Percentiles rank a stretch among this genome's conserved stretches.
These are phyloP conservation scores for Quercus glauca DNA, from an alignment of 306 rosid species.

Conservation along the genomic window DNA sequence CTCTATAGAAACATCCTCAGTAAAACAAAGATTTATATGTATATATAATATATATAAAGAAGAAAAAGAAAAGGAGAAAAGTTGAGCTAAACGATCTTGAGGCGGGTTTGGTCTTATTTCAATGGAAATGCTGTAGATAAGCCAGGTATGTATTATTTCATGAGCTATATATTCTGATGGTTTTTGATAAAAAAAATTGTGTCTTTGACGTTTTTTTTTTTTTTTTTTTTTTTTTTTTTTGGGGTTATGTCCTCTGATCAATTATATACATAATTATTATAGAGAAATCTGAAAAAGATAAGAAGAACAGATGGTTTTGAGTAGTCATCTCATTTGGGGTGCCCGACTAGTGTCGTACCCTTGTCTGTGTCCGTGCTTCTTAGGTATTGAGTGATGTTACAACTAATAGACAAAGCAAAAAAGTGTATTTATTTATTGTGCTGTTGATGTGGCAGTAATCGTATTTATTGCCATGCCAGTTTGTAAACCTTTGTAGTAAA, in stretches of 20 bases:
- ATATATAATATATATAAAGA: background rate
- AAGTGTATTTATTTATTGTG: no score
- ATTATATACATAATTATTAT: constrained; percentile 11
- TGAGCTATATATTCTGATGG: constrained; percentile 4
- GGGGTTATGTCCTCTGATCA: constrained; percentile 22
- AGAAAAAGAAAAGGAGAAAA: constrained; percentile 14
- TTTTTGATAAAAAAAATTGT: background rate
- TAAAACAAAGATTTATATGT: constrained; percentile 20
- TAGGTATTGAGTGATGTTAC: no score
- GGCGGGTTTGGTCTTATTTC: constrained; percentile 36
- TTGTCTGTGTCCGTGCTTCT: no score
- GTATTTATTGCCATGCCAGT: no score
- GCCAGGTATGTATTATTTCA: constrained; percentile 31
- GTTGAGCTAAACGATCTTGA: constrained; percentile 41
- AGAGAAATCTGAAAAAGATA: constrained; percentile 21
- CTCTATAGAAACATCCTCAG: constrained; percentile 25
- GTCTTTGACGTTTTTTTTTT: background rate
- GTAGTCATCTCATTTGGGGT: no score
- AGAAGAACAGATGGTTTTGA: no score
- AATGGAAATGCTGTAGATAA: constrained; percentile 33
- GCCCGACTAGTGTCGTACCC: no score
- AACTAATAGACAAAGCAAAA: no score
- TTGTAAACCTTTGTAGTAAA: no score
- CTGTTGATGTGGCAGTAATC: no score
- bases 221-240: background rate